Percentiles rank a stretch among this genome's conserved stretches.
Evolutionary conservation across 768 basidiomycete species (phyloP).

Genomic region (Cantharellus anzutake): DNA sequence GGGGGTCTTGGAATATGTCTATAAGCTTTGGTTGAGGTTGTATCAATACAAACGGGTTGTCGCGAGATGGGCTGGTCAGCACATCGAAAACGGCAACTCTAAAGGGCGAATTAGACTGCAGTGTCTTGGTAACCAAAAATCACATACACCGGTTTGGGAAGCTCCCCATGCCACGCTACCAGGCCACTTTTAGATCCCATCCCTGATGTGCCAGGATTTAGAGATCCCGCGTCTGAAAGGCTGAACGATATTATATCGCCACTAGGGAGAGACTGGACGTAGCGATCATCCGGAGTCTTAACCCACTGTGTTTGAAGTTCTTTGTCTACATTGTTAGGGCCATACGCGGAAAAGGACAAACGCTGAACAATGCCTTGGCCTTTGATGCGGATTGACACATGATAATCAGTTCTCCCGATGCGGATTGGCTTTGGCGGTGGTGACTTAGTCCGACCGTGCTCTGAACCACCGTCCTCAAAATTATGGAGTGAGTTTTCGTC

Average conservation of each 20-base stretch:
- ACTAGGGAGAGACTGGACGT: constrained; percentile 63
- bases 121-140: no score
- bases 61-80: constrained; percentile 25
- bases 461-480: constrained; percentile 16
- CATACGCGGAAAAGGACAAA: constrained; percentile 79
- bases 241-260: constrained; percentile 61
- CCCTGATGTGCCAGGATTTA: constrained; percentile 4
- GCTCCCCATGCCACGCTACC: constrained; percentile 36
- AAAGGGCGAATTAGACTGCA: constrained; percentile 3
- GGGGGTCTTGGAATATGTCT: constrained; percentile 37
- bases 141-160: constrained; percentile 49
- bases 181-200: not conserved
- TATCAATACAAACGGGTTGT: constrained; percentile 61
- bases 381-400: constrained; percentile 55
- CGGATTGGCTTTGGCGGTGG: constrained; percentile 21
- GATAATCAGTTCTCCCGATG: constrained; percentile 67
- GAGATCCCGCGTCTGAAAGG: not conserved
- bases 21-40: constrained; percentile 67
- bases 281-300: constrained; percentile 56
- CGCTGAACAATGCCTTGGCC: constrained; percentile 41
- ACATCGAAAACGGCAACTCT: constrained; percentile 79
- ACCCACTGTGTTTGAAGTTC: constrained; percentile 52
- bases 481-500: constrained; percentile 11
- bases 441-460: constrained; percentile 8
- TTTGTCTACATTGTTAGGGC: constrained; percentile 77